Evolutionary conservation across 2,329 filamentous ascomycete species (phyloP).

Genomic region (Neonectria sp.): DNA sequence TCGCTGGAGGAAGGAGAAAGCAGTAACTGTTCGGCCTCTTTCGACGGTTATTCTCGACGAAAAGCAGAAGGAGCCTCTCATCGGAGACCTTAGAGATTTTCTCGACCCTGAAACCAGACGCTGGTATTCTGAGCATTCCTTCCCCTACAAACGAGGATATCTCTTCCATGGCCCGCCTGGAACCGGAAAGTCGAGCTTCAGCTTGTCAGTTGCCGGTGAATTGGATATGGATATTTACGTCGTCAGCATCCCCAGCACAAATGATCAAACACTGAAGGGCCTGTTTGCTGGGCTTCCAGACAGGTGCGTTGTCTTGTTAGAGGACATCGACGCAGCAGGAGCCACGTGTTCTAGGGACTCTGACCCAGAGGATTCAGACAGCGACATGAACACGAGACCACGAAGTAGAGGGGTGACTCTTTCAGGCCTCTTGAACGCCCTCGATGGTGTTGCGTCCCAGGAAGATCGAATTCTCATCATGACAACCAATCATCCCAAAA

Average conservation of each 20-base stretch:
- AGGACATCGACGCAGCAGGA: constrained; percentile 55
- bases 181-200: constrained; percentile 11
- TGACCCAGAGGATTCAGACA: constrained; percentile 29
- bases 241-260: constrained; percentile 29
- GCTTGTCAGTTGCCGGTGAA: constrained; percentile 3
- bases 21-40: background rate
- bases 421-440: constrained; percentile 42
- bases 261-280: constrained; percentile 48
- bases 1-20: background rate
- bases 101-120: background rate
- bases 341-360: constrained; percentile 30
- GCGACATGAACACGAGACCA: constrained; percentile 21
- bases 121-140: background rate
- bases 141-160: constrained; percentile 10
- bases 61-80: background rate
- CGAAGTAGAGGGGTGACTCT: constrained; percentile 29
- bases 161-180: constrained; percentile 4
- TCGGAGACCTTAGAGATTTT: background rate
- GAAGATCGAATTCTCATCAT: constrained; percentile 45
- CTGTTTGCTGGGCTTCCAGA: constrained; percentile 52
- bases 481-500: constrained; percentile 44
- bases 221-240: constrained; percentile 9
- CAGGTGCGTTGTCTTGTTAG: constrained; percentile 57
- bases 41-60: background rate
- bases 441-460: constrained; percentile 40